Evolutionary conservation across 345 rosid species (phyloP).

Genomic region (Reutealis trisperma): DNA sequence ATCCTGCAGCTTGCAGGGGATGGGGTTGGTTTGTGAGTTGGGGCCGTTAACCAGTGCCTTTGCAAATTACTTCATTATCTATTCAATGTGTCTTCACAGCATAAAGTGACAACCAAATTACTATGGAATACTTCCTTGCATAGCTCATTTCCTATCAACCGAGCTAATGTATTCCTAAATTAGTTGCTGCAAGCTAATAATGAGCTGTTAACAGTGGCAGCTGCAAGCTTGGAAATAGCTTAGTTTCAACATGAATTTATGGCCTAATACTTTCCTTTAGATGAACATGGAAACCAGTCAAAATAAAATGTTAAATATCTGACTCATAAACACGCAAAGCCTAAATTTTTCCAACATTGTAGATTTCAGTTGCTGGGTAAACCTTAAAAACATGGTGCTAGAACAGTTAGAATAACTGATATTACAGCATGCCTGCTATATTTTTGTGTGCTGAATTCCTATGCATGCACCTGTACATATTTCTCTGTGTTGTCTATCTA

Average conservation of each 20-base stretch:
- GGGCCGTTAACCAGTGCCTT: too few relatives aligned
- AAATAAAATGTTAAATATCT: neutral
- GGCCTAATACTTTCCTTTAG: neutral
- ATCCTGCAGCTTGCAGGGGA: neutral
- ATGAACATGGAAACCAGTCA: neutral
- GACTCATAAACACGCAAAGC: neutral
- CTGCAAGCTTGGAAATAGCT: neutral
- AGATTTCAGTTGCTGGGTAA: neutral
- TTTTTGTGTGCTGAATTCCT: neutral
- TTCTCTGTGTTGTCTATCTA: neutral
- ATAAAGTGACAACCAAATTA: neutral
- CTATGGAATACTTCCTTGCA: neutral
- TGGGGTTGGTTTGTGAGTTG: neutral
- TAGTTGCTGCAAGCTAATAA: too few relatives aligned
- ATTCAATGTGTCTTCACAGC: neutral
- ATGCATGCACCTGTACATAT: neutral
- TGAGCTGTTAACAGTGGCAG: too few relatives aligned
- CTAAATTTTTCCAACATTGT: neutral
- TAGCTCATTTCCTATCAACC: too few relatives aligned
- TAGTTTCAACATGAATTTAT: neutral
- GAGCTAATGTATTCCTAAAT: too few relatives aligned
- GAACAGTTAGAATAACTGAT: neutral
- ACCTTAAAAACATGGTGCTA: neutral
- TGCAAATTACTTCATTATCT: neutral
- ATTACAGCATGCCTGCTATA: neutral